A percentile compares a stretch with the other conserved stretches of the same genome.
These are phyloP conservation scores for Colletotrichum trifolii DNA, from an alignment of 2,329 filamentous ascomycete genomes.

Conservation along the genomic window DNA sequence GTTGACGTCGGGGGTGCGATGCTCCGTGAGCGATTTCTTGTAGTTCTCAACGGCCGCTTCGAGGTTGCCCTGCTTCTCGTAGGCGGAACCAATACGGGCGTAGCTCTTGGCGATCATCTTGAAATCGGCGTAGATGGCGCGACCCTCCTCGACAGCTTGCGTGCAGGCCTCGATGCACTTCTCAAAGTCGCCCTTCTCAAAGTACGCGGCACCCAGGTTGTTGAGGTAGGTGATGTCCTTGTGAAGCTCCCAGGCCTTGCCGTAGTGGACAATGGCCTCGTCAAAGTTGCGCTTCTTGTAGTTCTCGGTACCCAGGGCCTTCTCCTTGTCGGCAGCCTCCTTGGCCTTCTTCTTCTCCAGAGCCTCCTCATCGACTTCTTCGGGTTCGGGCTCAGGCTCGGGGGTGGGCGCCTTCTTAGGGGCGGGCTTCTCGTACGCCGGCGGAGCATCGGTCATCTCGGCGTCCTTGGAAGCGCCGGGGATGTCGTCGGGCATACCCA, in stretches of 20 bases:
- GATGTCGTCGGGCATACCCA: slow-evolving; percentile 52
- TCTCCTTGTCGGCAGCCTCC: slow-evolving; percentile 92
- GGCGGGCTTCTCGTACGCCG: slow-evolving; percentile 52
- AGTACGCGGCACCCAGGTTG: slow-evolving; percentile 93
- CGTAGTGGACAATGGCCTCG: slow-evolving; percentile 92
- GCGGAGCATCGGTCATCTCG: slow-evolving; percentile 77
- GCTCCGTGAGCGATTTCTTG: slow-evolving; percentile 93
- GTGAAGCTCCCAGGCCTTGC: slow-evolving; percentile 91
- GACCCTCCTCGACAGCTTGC: slow-evolving; percentile 89
- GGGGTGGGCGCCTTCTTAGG: slow-evolving; percentile 68
- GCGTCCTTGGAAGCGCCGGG: slow-evolving; percentile 68
- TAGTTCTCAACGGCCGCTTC: slow-evolving; percentile 86
- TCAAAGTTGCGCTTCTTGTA: slow-evolving; percentile 99
- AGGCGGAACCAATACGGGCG: slow-evolving; percentile 90
- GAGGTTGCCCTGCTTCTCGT: slow-evolving; percentile 89
- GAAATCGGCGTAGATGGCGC: slow-evolving; percentile 92
- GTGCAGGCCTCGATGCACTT: slow-evolving; percentile 88
- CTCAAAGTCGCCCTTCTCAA: slow-evolving; percentile 95
- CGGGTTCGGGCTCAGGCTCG: slow-evolving; percentile 71
- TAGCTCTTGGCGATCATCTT: slow-evolving; percentile 99
- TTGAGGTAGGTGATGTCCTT: slow-evolving; percentile 99
- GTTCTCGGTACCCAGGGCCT: slow-evolving; percentile 90
- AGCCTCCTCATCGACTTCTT: slow-evolving; percentile 84
- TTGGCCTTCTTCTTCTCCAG: slow-evolving; percentile 89
- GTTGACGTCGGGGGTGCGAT: slow-evolving; percentile 93